A percentile compares a stretch with the other conserved stretches of the same genome.
phyloP scores from a whole-genome alignment of 1,284 basidiomycete genomes.

The Somion occarium region DNA sequence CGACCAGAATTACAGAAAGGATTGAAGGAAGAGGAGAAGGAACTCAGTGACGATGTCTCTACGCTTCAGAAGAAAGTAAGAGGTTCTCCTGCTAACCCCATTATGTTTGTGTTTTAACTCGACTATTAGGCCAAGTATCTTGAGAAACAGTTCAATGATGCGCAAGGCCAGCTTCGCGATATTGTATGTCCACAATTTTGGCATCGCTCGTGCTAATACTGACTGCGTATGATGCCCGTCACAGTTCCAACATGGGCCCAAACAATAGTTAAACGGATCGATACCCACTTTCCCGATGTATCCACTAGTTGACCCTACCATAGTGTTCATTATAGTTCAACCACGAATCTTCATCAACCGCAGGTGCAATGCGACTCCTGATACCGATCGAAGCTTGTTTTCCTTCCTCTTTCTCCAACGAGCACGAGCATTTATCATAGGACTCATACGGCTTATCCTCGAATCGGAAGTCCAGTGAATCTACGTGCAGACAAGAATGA shows the following conservation, averaged over 20 bases:
- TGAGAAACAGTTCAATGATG: slow-evolving; percentile 88
- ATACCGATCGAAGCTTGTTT: too few species aligned
- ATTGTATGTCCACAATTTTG: slow-evolving; percentile 54
- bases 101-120: not conserved
- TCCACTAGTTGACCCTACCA: not conserved
- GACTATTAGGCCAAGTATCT: slow-evolving; percentile 72
- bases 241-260: slow-evolving; percentile 42
- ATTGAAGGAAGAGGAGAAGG: slow-evolving; percentile 72
- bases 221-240: too few species aligned
- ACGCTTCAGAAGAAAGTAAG: slow-evolving; percentile 76
- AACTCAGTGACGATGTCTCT: slow-evolving; percentile 75
- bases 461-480: too few species aligned
- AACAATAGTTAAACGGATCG: slow-evolving; percentile 28
- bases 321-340: not conserved
- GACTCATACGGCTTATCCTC: too few species aligned
- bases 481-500: too few species aligned
- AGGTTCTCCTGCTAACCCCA: not conserved
- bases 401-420: too few species aligned
- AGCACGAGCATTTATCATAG: too few species aligned
- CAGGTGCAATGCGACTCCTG: too few species aligned
- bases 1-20: slow-evolving; percentile 73
- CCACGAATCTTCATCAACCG: too few species aligned
- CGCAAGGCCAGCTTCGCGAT: slow-evolving; percentile 80
- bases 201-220: too few species aligned
- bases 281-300: too few species aligned